These are phyloP conservation scores for Boeremia lycopersici DNA, from an alignment of 2,329 filamentous ascomycete species.

Conservation along the genomic window DNA sequence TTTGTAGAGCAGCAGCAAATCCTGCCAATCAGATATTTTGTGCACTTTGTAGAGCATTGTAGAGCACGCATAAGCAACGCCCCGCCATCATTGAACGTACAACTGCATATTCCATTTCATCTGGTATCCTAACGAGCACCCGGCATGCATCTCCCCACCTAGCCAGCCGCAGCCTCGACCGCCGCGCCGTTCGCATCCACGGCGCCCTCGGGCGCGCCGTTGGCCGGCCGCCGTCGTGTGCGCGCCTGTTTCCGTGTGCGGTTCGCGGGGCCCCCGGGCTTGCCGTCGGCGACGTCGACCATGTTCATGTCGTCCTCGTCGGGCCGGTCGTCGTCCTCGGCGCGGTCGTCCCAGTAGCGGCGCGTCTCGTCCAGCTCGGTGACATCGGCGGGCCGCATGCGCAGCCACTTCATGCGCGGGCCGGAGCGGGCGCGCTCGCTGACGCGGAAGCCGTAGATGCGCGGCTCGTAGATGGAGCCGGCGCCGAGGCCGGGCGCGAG, in stretches of 20 bases:
- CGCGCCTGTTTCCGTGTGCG: slow-evolving; percentile 47
- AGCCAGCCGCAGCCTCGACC: slow-evolving; percentile 37
- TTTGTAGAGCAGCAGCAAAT: no score
- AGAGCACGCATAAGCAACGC: no score
- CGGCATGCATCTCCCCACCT: no score
- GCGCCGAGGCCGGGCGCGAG: slow-evolving; percentile 84
- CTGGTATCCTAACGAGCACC: no score
- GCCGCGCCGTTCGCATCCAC: slow-evolving; percentile 51
- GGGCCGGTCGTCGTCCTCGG: slow-evolving; percentile 51
- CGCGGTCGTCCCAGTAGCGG: slow-evolving; percentile 51
- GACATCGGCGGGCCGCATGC: slow-evolving; percentile 79
- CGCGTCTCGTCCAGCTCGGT: slow-evolving; percentile 78
- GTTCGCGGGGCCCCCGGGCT: slow-evolving; percentile 30
- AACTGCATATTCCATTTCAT: no score
- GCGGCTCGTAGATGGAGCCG: slow-evolving; percentile 87
- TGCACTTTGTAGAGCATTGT: no score
- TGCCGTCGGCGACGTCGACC: slow-evolving; percentile 45
- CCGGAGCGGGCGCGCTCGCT: slow-evolving; percentile 88
- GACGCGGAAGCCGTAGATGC: slow-evolving; percentile 95
- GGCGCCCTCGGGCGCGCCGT: slow-evolving; percentile 40
- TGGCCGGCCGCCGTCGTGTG: slow-evolving; percentile 43
- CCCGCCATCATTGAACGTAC: neutral
- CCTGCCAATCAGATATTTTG: no score
- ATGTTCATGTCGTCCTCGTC: slow-evolving; percentile 49
- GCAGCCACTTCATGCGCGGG: slow-evolving; percentile 95